Conservation (phyloP, 2,329 filamentous ascomycete species). For the Pezicula carpinea region DNA sequence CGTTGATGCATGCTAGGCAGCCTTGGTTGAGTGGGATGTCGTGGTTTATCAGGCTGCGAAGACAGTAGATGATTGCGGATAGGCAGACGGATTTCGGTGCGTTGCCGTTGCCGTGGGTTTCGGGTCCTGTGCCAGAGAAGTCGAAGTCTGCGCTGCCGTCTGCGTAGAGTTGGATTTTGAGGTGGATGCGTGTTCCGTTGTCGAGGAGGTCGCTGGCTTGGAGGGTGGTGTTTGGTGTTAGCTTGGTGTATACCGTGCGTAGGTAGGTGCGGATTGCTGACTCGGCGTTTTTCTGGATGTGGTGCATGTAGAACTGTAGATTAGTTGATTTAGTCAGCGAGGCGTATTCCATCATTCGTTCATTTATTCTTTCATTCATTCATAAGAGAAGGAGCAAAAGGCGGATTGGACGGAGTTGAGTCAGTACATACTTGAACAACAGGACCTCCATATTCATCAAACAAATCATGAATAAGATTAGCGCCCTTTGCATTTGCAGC, state of each 20-base stretch:
- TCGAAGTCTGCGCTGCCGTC: conserved; percentile 72
- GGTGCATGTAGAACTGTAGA: conserved; percentile 68
- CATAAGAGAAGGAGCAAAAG: too few relatives aligned
- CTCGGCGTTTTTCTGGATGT: conserved; percentile 74
- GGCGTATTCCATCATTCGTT: too few relatives aligned
- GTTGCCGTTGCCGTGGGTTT: conserved; percentile 72
- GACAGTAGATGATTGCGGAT: conserved; percentile 76
- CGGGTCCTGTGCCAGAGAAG: conserved; percentile 68
- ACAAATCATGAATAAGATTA: conserved; percentile 65
- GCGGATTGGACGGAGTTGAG: too few relatives aligned
- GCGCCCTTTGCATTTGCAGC: conserved; percentile 81
- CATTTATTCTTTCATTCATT: too few relatives aligned
- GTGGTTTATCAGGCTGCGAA: conserved; percentile 70
- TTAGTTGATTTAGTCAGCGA: background rate
- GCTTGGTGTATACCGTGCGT: conserved; percentile 55
- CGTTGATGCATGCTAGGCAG: conserved; percentile 68
- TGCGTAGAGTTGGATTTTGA: conserved; percentile 67
- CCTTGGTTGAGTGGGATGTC: conserved; percentile 85
- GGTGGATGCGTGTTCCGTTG: conserved; percentile 68
- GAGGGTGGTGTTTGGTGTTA: conserved; percentile 61
- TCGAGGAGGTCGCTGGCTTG: conserved; percentile 76
- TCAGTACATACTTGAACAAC: conserved; percentile 45
- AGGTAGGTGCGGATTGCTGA: conserved; percentile 66
- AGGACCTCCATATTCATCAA: conserved; percentile 68
- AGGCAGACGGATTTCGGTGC: conserved; percentile 75